Evolutionary conservation across 345 rosid genomes (phyloP), one percentile per base, ranked within the genome.

Genomic region (Jatropha curcas): DNA sequence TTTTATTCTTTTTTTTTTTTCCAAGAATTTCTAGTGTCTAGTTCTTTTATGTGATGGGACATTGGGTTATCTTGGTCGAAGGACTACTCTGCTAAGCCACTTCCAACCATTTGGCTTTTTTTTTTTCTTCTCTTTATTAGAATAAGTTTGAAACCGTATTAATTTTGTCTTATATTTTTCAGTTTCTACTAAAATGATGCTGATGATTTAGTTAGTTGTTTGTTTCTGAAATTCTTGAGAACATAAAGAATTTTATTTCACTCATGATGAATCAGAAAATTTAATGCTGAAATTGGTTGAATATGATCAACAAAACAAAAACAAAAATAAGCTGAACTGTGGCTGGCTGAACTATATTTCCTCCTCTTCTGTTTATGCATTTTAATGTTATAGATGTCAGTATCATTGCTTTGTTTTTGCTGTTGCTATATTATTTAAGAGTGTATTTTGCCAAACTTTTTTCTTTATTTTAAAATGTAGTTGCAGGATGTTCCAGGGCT

Each of bases 401-500:
- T 16, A n/a, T 41, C 45, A 5, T 25, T 65, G 14, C 20, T 39
- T 45, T 7, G 24, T 25, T 71, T 60, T 24, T 13, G 31, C 43
- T 20, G 48, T 55, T 72, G 33, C 34, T 76, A n/a, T 65, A 28
- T 33, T 34, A 51, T 37, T 28, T 45, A 24, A 17, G 66, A 58
- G 51, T n/a, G n/a, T n/a, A 19, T 37, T 51, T 33, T 68, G 24
- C 24, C 5, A 1, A 68, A 68, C 6, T 16, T 6, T 56, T 20
- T 70, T 53, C 45, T 20, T 33, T 67, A 5, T 33, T 71, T 25
- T 69, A 51, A 17, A n/a, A 28, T 68, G 43, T 31, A 81, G 87
- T 81, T 74, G 37, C 68, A 41, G 67, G 53, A 43, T 30, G 59
- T 65, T 45, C 55, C 20, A 41, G 35, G 53, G 30, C 58, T 52